Evolutionary conservation across 1,139 yeast species (phyloP).

Genomic region (Kurtzmaniella natalensis): DNA sequence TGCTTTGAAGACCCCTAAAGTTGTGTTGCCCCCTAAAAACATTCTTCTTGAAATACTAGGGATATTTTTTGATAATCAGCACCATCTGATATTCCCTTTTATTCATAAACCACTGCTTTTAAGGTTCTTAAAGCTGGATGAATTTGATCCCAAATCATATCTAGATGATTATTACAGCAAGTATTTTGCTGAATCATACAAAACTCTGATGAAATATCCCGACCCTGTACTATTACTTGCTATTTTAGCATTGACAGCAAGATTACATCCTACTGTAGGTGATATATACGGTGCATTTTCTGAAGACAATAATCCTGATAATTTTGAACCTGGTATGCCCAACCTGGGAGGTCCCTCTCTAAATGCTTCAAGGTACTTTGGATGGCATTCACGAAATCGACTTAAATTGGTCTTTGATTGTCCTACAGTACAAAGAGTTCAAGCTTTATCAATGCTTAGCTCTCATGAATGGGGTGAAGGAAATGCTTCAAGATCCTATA

Average conservation of each 20-base stretch:
- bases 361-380: conserved; percentile 34
- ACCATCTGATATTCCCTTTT: conserved; percentile 30
- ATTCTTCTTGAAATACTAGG: conserved; percentile 22
- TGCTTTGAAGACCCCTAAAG: neutral
- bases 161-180: conserved; percentile 17
- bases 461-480: conserved; percentile 43
- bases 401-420: conserved; percentile 31
- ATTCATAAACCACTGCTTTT: conserved; percentile 29
- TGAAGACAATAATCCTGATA: conserved; percentile 21
- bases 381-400: conserved; percentile 31
- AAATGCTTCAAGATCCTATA: conserved; percentile 31
- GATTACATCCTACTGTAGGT: conserved; percentile 28
- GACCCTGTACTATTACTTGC: conserved; percentile 31
- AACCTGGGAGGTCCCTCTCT: conserved; percentile 13
- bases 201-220: conserved; percentile 17
- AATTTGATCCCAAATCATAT: conserved; percentile 25
- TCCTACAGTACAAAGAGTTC: conserved; percentile 34
- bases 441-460: conserved; percentile 31
- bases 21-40: conserved; percentile 21
- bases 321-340: conserved; percentile 17
- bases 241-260: conserved; percentile 30
- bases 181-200: conserved; percentile 12
- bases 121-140: conserved; percentile 20
- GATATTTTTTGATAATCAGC: conserved; percentile 29
- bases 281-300: conserved; percentile 26